Percentiles rank a stretch among this genome's conserved stretches.
Evolutionary conservation across 441 rosid species (phyloP).

Genomic region (Raphanus hybrid): DNA sequence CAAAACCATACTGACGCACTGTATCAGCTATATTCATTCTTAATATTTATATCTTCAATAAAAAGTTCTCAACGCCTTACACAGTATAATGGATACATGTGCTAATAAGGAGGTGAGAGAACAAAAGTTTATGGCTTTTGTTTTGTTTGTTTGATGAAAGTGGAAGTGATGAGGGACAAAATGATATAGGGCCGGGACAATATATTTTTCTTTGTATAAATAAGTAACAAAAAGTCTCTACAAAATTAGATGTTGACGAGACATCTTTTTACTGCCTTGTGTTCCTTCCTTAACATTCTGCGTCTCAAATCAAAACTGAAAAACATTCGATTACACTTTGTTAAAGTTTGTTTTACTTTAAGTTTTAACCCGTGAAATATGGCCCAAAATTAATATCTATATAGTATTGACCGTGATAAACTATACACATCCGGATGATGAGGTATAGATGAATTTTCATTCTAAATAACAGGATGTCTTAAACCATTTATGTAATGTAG

Average conservation of each 20-base stretch:
- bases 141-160: constrained; percentile 26
- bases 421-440: not conserved
- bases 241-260: constrained; percentile 35
- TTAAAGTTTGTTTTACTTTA: not conserved
- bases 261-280: constrained; percentile 38
- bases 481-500: too few species aligned
- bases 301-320: not conserved
- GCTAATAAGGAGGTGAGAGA: constrained; percentile 2
- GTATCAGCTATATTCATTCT: not conserved
- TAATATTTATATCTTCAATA: not conserved
- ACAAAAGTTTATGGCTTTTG: constrained; percentile 25
- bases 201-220: not conserved
- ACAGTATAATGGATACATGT: not conserved
- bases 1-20: not conserved
- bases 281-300: constrained; percentile 16
- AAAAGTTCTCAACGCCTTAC: not conserved
- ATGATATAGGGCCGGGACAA: constrained; percentile 31
- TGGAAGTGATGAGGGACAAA: constrained; percentile 36
- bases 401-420: constrained; percentile 13
- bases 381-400: not conserved
- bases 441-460: too few species aligned
- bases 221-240: not conserved
- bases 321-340: constrained; percentile 20
- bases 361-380: constrained; percentile 10
- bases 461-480: too few species aligned